Conservation (phyloP, 2,329 filamentous ascomycete species). For the Talaromyces pinophilus region DNA sequence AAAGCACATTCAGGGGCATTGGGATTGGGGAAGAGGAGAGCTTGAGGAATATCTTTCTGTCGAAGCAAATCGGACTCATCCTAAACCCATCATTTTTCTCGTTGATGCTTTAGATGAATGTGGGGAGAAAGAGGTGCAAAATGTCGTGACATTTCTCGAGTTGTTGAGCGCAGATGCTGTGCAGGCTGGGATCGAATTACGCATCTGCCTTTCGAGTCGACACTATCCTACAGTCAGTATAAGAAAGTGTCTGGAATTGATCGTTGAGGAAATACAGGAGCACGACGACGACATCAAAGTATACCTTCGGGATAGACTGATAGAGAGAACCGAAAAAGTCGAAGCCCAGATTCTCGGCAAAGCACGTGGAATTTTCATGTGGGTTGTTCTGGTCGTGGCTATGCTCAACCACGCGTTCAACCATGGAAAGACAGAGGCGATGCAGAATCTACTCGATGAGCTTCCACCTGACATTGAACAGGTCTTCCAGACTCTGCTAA, state of each 20-base stretch:
- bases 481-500: not conserved
- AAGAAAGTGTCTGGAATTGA: not conserved
- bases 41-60: not conserved
- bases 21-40: not conserved
- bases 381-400: constrained; percentile 44
- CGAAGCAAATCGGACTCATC: not conserved
- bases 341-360: constrained; percentile 21
- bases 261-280: not conserved
- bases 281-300: not conserved
- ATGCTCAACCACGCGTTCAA: constrained; percentile 43
- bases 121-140: not conserved
- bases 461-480: not conserved
- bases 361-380: constrained; percentile 45
- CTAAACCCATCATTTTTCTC: not conserved
- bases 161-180: not conserved
- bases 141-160: not conserved
- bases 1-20: not conserved
- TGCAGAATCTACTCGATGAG: constrained; percentile 32
- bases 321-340: not conserved
- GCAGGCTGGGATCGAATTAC: not conserved
- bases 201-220: not conserved
- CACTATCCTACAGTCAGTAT: not conserved
- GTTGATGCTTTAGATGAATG: not conserved
- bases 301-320: not conserved
- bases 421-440: constrained; percentile 28